A percentile compares a stretch with the other conserved stretches of the same genome.
phyloP scores from a whole-genome alignment of 306 rosid species.

The Fragaria ananassa region DNA sequence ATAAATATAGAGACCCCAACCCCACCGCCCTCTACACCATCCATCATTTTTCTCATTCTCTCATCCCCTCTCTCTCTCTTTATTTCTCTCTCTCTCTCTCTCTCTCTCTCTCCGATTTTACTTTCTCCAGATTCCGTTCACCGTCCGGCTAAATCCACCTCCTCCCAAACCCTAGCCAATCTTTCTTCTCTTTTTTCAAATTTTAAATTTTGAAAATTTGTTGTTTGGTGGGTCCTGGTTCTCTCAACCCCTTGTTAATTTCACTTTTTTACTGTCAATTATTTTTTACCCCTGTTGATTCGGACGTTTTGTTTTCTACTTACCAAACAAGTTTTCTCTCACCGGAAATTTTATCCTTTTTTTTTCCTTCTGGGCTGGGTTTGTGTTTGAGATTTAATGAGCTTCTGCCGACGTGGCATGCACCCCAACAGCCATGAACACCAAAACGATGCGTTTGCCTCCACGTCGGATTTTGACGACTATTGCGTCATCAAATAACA shows the following conservation, averaged over 20 bases:
- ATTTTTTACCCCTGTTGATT: not conserved
- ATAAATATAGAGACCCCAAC: conserved; percentile 16
- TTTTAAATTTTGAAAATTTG: not conserved
- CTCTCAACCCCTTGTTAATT: not conserved
- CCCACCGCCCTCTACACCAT: not conserved
- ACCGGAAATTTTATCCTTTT: not conserved
- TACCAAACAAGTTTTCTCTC: not conserved
- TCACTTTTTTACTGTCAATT: not conserved
- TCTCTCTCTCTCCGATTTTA: not conserved
- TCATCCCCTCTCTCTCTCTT: not conserved
- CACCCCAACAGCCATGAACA: conserved; percentile 54
- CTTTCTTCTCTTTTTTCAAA: not conserved
- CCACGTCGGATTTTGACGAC: conserved; percentile 72
- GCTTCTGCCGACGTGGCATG: conserved; percentile 71
- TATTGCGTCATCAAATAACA: conserved; percentile 23
- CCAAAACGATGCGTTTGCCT: conserved; percentile 97
- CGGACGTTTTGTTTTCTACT: not conserved
- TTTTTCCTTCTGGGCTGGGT: not conserved
- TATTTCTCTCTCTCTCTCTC: not conserved
- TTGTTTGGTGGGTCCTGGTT: not conserved
- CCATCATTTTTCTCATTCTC: not conserved
- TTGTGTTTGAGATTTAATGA: conserved; percentile 15
- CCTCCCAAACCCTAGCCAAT: not conserved
- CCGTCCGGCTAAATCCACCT: not conserved
- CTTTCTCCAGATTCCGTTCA: conserved; percentile 7